Evolutionary conservation across 768 basidiomycete species (phyloP), one percentile per base, ranked within the genome.

Genomic region (Pulveroboletus sp.): DNA sequence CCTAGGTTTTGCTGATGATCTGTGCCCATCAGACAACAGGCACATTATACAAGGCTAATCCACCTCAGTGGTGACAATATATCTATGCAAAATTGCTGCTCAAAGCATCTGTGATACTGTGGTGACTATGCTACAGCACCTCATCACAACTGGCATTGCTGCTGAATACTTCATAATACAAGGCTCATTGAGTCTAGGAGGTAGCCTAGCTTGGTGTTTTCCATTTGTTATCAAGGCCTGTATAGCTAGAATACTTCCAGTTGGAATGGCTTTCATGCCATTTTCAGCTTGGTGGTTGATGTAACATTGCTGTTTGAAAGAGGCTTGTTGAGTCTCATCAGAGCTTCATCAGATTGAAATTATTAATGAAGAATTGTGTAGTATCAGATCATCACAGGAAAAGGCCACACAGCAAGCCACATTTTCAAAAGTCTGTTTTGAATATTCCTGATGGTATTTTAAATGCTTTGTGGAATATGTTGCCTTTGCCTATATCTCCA

Each of bases 21-120:
- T 61, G 73, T 22, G 78, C 73, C 1, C 65, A 78, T 11, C 69
- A 74, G 17, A 60, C 79, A 39, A 71, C 76, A 2, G 78, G 77
- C 0, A n/a, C n/a, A 52, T 72, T 1, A 75, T 73, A n/a, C 71
- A 77, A 54, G 76, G 76, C 13, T 60, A 77, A 12, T 74, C 74
- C 54, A 63, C 75, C 36, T 72, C 72, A 2, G 68, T 73, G 7
- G 65, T 71, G 44, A 74, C 72, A 1, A 68, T 70, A 27, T 73
- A 72, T 45, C 60, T 67, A 1, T 67, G 68, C 47, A 75, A 77
- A 54, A 72, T 75, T 19, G 68, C 75, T n/a, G 74, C 75, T 2
- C 59, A 68, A 9, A 58, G 64, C 30, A 65, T 73, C 12, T 70
- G 76, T 26, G 74, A 76, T 1, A 66, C 70, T 7, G 65, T 73